Evolutionary conservation across 129 eudicot species (phyloP).

Genomic region (Artemisia argyi): DNA sequence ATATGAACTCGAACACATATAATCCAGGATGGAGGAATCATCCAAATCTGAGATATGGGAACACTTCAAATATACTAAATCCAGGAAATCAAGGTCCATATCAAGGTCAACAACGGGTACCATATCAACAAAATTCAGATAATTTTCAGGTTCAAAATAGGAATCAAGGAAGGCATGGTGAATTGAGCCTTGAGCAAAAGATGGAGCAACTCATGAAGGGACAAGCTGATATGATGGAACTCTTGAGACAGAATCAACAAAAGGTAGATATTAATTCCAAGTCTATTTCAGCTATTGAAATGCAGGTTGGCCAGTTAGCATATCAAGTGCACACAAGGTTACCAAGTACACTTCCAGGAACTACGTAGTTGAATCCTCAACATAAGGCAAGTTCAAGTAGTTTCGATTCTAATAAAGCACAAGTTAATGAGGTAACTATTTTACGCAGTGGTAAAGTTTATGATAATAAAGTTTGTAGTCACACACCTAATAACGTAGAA

Average conservation of each 20-base stretch:
- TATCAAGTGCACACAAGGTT: not conserved
- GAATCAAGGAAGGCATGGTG: not conserved
- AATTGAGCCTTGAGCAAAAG: not conserved
- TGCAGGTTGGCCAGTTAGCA: not conserved
- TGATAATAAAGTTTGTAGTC: not conserved
- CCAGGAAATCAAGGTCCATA: no score
- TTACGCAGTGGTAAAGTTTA: not conserved
- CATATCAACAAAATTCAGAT: no score
- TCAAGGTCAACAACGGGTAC: not conserved
- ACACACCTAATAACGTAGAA: not conserved
- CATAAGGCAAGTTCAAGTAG: not conserved
- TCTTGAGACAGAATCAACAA: not conserved
- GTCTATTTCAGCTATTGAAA: not conserved
- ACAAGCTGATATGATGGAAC: not conserved
- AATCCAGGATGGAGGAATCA: not conserved
- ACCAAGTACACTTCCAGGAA: not conserved
- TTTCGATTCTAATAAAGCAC: not conserved
- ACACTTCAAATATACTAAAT: not conserved
- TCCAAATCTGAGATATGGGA: not conserved
- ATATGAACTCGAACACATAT: not conserved
- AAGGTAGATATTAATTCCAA: not conserved
- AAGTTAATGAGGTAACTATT: not conserved
- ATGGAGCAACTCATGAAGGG: not conserved
- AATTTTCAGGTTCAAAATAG: not conserved
- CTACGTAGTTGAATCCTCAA: not conserved